Conservation (phyloP, 768 basidiomycete species). For the Calocera viscosa region DNA sequence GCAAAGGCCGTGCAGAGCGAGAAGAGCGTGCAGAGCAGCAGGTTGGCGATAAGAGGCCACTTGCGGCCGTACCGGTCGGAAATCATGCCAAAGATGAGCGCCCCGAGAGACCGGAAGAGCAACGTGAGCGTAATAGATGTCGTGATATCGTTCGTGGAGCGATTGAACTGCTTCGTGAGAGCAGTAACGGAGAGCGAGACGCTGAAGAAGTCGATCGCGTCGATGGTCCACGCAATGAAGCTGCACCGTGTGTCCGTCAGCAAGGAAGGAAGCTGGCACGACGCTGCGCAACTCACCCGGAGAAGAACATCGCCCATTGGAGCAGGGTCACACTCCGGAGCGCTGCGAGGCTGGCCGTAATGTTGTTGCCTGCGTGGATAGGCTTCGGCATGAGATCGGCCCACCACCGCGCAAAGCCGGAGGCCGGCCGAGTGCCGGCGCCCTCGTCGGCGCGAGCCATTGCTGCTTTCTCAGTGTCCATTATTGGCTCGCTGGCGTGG, state of each 20-base stretch:
- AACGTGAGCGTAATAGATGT: conserved; percentile 83
- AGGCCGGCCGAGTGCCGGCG: not conserved
- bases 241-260: conserved; percentile 24
- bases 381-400: not conserved
- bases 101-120: conserved; percentile 64
- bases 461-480: not conserved
- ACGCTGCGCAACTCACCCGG: conserved; percentile 28
- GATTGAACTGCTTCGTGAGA: conserved; percentile 40
- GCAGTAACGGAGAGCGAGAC: conserved; percentile 44
- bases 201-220: conserved; percentile 77
- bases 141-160: conserved; percentile 32
- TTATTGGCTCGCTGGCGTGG: not conserved
- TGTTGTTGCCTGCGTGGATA: not conserved
- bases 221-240: conserved; percentile 78
- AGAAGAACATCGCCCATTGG: conserved; percentile 26
- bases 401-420: not conserved
- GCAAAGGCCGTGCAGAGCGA: conserved; percentile 75
- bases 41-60: conserved; percentile 77
- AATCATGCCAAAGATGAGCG: conserved; percentile 40
- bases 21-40: conserved; percentile 55
- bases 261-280: conserved; percentile 9
- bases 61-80: conserved; percentile 86
- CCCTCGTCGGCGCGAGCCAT: not conserved
- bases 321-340: conserved; percentile 17
- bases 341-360: not conserved